Evolutionary conservation across 2,329 filamentous ascomycete genomes (phyloP), one percentile per base, ranked within the genome.

Genomic region (Fusarium xyrophilum): DNA sequence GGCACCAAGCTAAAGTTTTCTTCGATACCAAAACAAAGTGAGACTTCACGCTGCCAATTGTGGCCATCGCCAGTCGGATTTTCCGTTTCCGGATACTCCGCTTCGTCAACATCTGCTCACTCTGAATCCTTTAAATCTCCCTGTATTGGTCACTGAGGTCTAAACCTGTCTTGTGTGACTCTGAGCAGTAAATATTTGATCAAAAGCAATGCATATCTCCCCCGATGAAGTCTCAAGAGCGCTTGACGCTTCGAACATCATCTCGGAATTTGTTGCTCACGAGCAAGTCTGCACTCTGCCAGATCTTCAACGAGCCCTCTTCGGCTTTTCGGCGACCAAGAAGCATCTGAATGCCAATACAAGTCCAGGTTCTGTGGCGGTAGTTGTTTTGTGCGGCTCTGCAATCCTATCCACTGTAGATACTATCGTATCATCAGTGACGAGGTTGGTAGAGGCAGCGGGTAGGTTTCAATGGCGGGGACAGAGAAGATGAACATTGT

Each of bases 341-440:
- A n/a, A 32, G 25, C 23, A 53, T 19, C 40, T 40, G 21, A 23
- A 21, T 15, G 5, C 23, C 11, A 11, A 25, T 4, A 17, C 14
- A 10, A 35, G 7, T 15, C 19, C 14, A 19, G 19, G 10, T 25
- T 44, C 52, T 8, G 25, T 21, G 8, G 14, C 50, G 23, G 63
- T 68, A 14, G 56, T 72, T 19, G 70, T 68, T 10, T 42, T 72
- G 5, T 72, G 70, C 25, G 62, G 60, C 10, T 72, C 70, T 1
- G 65, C 70, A 10, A 67, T 72, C 6, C 43, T 72, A 13, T 58
- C 43, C 10, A 68, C 61, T 1, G 48, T 67, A 9, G 63, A 72
- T 14, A 55, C 60, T 5, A 68, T 71, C 30, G 46, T 72, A 15
- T 63, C 68, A 19, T 60, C 27, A 46, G 40, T 54, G 19, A 14